Evolutionary conservation across 1,284 basidiomycete genomes (phyloP).

Genomic region (Cystobasidium slooffiae): DNA sequence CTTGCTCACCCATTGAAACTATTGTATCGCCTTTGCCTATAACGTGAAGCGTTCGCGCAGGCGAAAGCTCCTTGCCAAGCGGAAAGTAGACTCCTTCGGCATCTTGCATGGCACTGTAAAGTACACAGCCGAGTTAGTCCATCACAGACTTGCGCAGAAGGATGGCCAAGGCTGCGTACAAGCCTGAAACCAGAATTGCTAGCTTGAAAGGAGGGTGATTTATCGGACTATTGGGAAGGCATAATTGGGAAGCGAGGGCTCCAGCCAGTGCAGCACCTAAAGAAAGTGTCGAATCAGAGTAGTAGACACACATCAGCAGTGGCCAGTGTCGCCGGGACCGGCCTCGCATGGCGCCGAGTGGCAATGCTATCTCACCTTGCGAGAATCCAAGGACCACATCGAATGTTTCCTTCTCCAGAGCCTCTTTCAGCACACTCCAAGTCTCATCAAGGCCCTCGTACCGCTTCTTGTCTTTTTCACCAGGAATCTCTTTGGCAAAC

Average conservation of each 20-base stretch:
- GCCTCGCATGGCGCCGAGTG: not conserved
- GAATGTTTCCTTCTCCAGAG: conserved; percentile 34
- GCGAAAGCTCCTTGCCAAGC: not conserved
- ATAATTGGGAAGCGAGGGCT: conserved; percentile 33
- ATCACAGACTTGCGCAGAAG: not conserved
- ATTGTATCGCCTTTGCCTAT: conserved; percentile 43
- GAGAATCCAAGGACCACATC: conserved; percentile 42
- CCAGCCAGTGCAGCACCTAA: conserved; percentile 39
- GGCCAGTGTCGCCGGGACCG: not conserved
- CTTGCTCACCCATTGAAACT: conserved; percentile 35
- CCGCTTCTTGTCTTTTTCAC: conserved; percentile 14
- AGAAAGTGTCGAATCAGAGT: not conserved
- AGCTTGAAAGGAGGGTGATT: conserved; percentile 41
- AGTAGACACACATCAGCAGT: not conserved
- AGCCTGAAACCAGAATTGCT: conserved; percentile 41
- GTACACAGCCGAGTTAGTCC: not conserved
- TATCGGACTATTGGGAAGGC: conserved; percentile 27
- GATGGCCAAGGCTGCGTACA: conserved; percentile 3
- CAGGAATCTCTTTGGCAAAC: conserved; percentile 35
- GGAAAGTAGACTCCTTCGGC: conserved; percentile 12
- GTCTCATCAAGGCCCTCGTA: conserved; percentile 41
- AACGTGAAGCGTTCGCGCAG: conserved; percentile 35
- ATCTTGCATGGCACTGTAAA: conserved; percentile 33
- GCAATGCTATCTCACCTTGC: conserved; percentile 26
- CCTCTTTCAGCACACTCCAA: conserved; percentile 36